Percentiles rank a stretch among this genome's conserved stretches.
These are phyloP conservation scores for Mycena citricolor DNA, from an alignment of 1,284 basidiomycete genomes.

Conservation along the genomic window DNA sequence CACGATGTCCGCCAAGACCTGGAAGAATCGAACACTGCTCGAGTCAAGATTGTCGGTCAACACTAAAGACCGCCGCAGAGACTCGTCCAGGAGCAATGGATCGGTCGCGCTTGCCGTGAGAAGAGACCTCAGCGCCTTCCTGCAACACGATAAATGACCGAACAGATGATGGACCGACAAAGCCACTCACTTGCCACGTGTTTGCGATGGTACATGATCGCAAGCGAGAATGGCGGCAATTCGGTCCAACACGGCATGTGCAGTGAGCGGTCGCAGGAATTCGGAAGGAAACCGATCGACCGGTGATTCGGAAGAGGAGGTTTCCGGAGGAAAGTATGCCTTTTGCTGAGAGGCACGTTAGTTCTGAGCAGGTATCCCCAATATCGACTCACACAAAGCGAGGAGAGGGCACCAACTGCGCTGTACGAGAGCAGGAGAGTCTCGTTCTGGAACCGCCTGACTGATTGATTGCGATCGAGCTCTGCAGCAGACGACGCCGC, in stretches of 20 bases:
- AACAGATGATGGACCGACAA: not conserved
- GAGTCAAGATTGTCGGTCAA: constrained; percentile 51
- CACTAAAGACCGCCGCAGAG: constrained; percentile 74
- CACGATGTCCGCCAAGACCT: constrained; percentile 76
- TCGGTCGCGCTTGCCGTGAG: constrained; percentile 64
- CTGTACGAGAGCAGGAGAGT: constrained; percentile 73
- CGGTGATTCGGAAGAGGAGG: constrained; percentile 59
- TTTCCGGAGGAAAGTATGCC: constrained; percentile 69
- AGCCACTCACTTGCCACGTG: constrained; percentile 59
- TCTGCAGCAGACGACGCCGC: constrained; percentile 48
- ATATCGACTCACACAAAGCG: constrained; percentile 70
- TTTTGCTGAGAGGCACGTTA: constrained; percentile 49
- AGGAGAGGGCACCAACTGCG: constrained; percentile 81
- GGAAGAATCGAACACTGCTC: constrained; percentile 72
- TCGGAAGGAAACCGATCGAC: constrained; percentile 54
- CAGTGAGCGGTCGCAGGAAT: constrained; percentile 52
- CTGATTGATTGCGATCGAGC: constrained; percentile 50
- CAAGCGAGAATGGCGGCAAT: constrained; percentile 67
- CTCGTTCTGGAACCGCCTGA: constrained; percentile 74
- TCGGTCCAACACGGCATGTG: constrained; percentile 57
- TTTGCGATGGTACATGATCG: constrained; percentile 48
- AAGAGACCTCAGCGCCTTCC: constrained; percentile 78
- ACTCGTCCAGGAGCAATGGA: constrained; percentile 64
- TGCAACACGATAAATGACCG: constrained; percentile 33
- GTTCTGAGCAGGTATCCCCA: not conserved